A percentile compares a stretch with the other conserved stretches of the same genome.
Evolutionary conservation across 768 basidiomycete species (phyloP).

Genomic region (Rossbeevera mucosa): DNA sequence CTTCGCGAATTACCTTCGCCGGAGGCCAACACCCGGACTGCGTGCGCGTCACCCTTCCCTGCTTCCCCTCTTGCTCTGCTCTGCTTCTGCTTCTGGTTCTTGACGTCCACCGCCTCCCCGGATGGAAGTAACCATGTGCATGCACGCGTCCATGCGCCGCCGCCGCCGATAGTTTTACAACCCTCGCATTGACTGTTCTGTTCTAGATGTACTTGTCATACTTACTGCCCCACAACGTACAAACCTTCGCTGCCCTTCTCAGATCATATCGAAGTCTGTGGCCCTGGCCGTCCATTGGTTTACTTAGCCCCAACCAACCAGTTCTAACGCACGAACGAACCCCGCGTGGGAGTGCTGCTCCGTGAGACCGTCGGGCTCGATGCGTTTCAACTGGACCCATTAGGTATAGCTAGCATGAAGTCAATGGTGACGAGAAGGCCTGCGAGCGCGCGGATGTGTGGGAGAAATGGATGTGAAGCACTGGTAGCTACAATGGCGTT

Average conservation of each 20-base stretch:
- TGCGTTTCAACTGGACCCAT: slow-evolving; percentile 11
- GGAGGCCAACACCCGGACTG: background rate
- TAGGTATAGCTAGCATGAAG: background rate
- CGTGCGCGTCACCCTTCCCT: background rate
- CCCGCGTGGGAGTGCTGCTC: background rate
- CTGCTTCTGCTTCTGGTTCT: background rate
- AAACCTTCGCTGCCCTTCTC: background rate
- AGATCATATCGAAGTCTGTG: background rate
- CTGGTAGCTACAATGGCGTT: background rate
- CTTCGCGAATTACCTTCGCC: background rate
- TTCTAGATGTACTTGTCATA: background rate
- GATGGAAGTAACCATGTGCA: background rate
- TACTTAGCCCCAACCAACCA: no score
- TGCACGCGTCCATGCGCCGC: no score
- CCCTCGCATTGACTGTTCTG: background rate
- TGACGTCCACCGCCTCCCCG: background rate
- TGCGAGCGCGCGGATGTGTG: background rate
- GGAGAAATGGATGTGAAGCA: background rate
- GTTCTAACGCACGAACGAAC: background rate
- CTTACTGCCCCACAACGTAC: background rate
- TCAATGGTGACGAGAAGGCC: background rate
- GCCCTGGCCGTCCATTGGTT: background rate
- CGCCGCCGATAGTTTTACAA: background rate
- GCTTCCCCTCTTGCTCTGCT: background rate
- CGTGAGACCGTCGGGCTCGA: background rate